Percentiles rank a stretch among this genome's conserved stretches.
These are phyloP conservation scores for Exsudoporus frostii DNA, from an alignment of 768 basidiomycete genomes.

Conservation along the genomic window DNA sequence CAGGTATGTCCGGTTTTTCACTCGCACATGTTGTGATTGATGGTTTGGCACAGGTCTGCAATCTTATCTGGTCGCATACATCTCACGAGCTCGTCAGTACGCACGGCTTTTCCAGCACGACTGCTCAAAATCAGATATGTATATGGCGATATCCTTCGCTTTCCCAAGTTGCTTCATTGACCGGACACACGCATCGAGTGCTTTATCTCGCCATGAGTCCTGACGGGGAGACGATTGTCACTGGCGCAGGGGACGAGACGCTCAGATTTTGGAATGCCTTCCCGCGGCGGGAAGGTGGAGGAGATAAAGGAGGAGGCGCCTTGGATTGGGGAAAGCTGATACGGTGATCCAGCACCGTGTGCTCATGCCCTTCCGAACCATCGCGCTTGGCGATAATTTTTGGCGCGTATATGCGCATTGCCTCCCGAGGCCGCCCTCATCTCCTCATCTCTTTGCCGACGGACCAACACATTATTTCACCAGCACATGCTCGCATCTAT, in stretches of 20 bases:
- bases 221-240: conserved; percentile 96
- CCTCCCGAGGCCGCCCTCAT: not conserved
- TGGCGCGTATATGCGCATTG: conserved; percentile 5
- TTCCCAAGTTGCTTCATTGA: conserved; percentile 91
- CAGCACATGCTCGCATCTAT: conserved; percentile 28
- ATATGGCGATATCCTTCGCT: conserved; percentile 94
- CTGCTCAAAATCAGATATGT: conserved; percentile 94
- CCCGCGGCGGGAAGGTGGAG: conserved; percentile 59
- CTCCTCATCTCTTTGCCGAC: conserved; percentile 3
- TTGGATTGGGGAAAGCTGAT: conserved; percentile 52
- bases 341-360: conserved; percentile 31
- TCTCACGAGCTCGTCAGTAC: conserved; percentile 98
- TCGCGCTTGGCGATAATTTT: not conserved
- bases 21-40: not conserved
- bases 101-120: conserved; percentile 92
- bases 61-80: conserved; percentile 92
- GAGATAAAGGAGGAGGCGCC: conserved; percentile 36
- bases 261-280: conserved; percentile 98
- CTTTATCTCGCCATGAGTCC: conserved; percentile 97
- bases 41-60: conserved; percentile 72
- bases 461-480: conserved; percentile 21
- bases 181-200: conserved; percentile 93
- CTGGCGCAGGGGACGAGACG: conserved; percentile 97
- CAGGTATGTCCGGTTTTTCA: conserved; percentile 52
- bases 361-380: not conserved